Evolutionary conservation across 345 rosid genomes (phyloP).

Genomic region (Raphanus raphanistrum): DNA sequence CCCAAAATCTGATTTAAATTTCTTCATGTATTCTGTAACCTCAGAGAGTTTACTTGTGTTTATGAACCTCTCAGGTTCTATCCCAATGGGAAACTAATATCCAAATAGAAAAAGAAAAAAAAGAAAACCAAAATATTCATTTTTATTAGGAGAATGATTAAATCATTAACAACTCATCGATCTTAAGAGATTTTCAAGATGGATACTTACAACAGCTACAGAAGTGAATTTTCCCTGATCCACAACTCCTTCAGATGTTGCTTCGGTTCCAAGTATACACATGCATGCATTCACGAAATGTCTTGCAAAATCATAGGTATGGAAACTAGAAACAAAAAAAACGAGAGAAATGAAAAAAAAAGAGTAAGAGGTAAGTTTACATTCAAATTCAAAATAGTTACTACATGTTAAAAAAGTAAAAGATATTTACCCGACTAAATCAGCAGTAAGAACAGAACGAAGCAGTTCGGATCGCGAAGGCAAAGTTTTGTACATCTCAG

Average conservation of each 20-base stretch:
- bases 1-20: conserved; percentile 72
- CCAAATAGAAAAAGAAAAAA: neutral
- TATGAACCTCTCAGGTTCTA: conserved; percentile 82
- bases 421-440: conserved; percentile 77
- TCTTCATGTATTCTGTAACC: conserved; percentile 70
- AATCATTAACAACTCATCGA: neutral
- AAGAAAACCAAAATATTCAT: neutral
- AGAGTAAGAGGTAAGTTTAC: neutral
- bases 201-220: conserved; percentile 82
- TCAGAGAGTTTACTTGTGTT: conserved; percentile 59
- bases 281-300: conserved; percentile 97
- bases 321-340: conserved; percentile 52
- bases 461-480: conserved; percentile 92
- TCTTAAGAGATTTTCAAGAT: conserved; percentile 25
- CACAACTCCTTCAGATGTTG: conserved; percentile 95
- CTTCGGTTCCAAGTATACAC: conserved; percentile 92
- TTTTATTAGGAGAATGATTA: neutral
- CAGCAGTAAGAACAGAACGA: conserved; percentile 92
- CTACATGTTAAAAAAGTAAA: neutral
- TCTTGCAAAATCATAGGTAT: conserved; percentile 96
- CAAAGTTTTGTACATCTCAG: conserved; percentile 92
- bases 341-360: neutral
- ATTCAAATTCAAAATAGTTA: neutral
- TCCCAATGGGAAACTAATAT: conserved; percentile 90
- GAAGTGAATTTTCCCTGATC: conserved; percentile 85